Percentiles rank a stretch among this genome's conserved stretches.
phyloP scores from a whole-genome alignment of 1,139 yeast genomes.

The Candida sp. region DNA sequence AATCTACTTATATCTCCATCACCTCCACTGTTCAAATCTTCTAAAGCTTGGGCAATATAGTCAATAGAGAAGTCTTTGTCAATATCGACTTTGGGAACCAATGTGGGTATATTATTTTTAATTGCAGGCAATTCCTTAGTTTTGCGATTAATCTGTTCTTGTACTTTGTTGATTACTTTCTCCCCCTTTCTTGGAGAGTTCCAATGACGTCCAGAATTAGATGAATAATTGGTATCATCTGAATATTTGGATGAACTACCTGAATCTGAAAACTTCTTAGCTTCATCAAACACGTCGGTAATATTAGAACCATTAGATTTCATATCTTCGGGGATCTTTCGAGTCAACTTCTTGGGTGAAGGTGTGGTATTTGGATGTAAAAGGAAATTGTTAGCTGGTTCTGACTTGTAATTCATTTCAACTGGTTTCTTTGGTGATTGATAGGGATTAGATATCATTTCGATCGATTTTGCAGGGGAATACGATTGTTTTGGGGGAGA shows the following conservation, averaged over 20 bases:
- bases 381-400: background rate
- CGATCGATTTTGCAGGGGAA: background rate
- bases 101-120: slow-evolving; percentile 5
- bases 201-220: slow-evolving; percentile 35
- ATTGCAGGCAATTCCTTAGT: slow-evolving; percentile 10
- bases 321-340: slow-evolving; percentile 3
- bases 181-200: slow-evolving; percentile 48
- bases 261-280: slow-evolving; percentile 1
- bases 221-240: slow-evolving; percentile 42
- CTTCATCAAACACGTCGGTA: slow-evolving; percentile 2
- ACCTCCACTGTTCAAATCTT: slow-evolving; percentile 65
- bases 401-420: background rate
- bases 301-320: slow-evolving; percentile 1
- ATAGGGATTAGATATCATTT: slow-evolving; percentile 1
- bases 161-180: slow-evolving; percentile 32
- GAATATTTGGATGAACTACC: slow-evolving; percentile 44
- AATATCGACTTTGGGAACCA: slow-evolving; percentile 26
- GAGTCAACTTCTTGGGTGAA: background rate
- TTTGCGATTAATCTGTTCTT: slow-evolving; percentile 37
- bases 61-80: slow-evolving; percentile 46
- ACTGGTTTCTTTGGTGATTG: background rate
- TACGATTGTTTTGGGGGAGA: background rate
- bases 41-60: slow-evolving; percentile 57
- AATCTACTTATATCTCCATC: slow-evolving; percentile 51
- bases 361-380: background rate